phyloP scores from a whole-genome alignment of 75 land plant genomes.

The Cryptomeria japonica region DNA sequence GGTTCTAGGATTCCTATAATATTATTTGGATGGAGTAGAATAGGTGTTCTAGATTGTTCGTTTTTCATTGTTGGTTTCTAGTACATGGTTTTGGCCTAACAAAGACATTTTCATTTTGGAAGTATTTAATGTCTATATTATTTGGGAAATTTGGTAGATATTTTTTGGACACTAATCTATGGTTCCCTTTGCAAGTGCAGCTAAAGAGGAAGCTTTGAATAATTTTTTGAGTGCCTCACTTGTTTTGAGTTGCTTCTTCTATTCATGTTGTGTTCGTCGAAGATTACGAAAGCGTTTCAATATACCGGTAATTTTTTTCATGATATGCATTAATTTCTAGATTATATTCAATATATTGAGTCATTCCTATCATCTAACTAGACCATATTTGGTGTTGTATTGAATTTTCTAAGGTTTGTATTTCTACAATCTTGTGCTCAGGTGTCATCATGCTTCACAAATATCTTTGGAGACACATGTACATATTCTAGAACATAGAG shows the following conservation, averaged over 20 bases:
- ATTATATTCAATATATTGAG: not conserved
- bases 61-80: not conserved
- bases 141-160: not conserved
- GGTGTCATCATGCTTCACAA: not conserved
- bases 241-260: constrained; percentile 39
- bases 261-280: constrained; percentile 43
- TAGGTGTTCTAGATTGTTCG: too few relatives aligned
- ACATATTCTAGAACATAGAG: not conserved
- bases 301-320: constrained; percentile 25
- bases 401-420: not conserved
- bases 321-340: not conserved
- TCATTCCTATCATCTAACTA: not conserved
- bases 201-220: constrained; percentile 30
- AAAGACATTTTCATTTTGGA: not conserved
- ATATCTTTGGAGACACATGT: not conserved
- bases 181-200: constrained; percentile 19
- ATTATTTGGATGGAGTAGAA: not conserved
- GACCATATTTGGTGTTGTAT: not conserved
- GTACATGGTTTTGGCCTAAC: not conserved
- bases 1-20: not conserved
- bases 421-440: not conserved
- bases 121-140: not conserved
- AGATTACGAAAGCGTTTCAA: constrained; percentile 45
- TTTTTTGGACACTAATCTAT: not conserved
- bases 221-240: constrained; percentile 33